Base-by-base conservation (phyloP, 1,284 basidiomycete species). In the Mycena citricolor region DNA sequence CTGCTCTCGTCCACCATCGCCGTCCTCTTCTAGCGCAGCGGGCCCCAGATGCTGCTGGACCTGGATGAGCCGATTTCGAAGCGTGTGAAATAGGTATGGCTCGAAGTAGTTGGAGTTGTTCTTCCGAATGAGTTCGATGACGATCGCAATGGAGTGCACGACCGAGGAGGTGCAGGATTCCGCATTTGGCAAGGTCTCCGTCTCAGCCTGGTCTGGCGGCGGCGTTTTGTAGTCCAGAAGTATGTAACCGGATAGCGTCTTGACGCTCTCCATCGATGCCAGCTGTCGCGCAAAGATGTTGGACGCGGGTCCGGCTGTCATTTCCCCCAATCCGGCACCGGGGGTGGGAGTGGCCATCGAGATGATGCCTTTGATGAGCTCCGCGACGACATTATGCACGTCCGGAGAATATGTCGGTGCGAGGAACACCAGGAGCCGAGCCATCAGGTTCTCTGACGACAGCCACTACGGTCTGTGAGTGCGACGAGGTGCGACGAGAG, bases 71-170 rank as follows among this genome's bases (percentile, higher is more conserved):
- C 91, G 81, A 61, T 94, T 93, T 37, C 94, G 85, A 32, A 97
- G 69, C 1, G 91, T 94, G 62, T 97, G 93, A 69, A 97, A 97
- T n/a, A 98, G 77, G 64, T 95, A 97, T 12, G 94, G 95, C 69
- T 99, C 97, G 61, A 97, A 95, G 64, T 94, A 97, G 64, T 99
- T 95, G 40, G 94, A 95, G 66, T 99, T 99, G 68, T 99, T 99
- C 65, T 98, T 94, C 43, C 97, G 81, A 56, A 99, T 98, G 28
- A 99, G 78, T 64, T 99, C 97, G 57, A 97, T 90, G 52, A 98
- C 77, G 57, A 99, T 83, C 39, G 88, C 87, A 55, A 95, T 89
- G 20, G 92, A 87, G 50, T 93, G 85, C 23, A 90, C 79, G 33
- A 98, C 81, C 0, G 93, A 93, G 5, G 94, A 98, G 1, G 85